Evolutionary conservation across 345 rosid species (phyloP).

Genomic region (Brassica cretica): DNA sequence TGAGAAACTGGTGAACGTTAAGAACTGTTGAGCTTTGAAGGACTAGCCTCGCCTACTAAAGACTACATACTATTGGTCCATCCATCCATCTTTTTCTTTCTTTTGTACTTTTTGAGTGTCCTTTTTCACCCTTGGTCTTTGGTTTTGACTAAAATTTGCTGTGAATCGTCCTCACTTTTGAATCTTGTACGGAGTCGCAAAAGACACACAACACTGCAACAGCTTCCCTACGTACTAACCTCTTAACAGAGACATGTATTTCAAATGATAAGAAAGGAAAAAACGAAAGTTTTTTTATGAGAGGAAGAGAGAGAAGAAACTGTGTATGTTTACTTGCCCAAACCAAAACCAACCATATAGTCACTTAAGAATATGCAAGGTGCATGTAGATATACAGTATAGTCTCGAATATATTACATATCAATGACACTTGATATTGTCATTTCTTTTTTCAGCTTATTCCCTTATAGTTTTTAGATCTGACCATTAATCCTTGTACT

Average conservation of each 20-base stretch:
- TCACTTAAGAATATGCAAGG: background rate
- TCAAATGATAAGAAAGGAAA: background rate
- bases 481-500: background rate
- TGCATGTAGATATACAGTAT: background rate
- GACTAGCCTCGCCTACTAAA: background rate
- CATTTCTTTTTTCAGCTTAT: background rate
- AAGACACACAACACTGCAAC: background rate
- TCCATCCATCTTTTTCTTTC: background rate
- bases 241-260: background rate
- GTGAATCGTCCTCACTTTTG: background rate
- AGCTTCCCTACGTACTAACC: background rate
- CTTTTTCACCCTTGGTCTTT: background rate
- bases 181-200: background rate
- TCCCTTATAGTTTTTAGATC: background rate
- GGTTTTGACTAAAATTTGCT: background rate
- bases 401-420: background rate
- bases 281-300: background rate
- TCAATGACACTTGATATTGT: background rate
- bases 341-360: background rate
- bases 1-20: background rate
- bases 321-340: background rate
- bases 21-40: background rate
- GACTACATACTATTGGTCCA: background rate
- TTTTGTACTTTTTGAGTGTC: background rate
- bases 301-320: background rate